A percentile compares a stretch with the other conserved stretches of the same genome.
phyloP scores from a whole-genome alignment of 202 grass and related monocot species.

The Schoenoplectus tabernaemontani region DNA sequence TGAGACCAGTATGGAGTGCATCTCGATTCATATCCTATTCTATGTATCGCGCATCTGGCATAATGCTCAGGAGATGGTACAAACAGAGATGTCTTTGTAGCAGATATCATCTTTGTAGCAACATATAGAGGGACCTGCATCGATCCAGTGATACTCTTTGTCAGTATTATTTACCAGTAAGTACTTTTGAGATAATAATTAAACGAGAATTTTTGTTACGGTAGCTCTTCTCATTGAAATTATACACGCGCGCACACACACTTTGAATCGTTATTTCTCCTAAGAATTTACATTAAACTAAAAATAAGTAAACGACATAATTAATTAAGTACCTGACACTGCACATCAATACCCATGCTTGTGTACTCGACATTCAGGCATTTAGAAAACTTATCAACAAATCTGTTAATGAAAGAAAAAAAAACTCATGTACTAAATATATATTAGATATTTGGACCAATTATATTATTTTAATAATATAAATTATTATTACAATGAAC shows the following conservation, averaged over 20 bases:
- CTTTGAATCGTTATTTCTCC: too few relatives aligned
- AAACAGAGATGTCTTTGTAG: conserved; percentile 38
- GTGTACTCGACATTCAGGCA: conserved; percentile 55
- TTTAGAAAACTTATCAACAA: conserved; percentile 54
- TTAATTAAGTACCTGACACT: conserved; percentile 82
- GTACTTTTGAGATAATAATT: too few relatives aligned
- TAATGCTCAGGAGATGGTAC: conserved; percentile 51
- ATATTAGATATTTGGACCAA: background rate
- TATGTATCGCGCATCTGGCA: conserved; percentile 26
- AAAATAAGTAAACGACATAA: background rate
- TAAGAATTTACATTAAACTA: background rate
- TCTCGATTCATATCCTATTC: conserved; percentile 45
- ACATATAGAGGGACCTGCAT: conserved; percentile 72
- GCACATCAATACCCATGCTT: conserved; percentile 47
- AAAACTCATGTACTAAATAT: background rate
- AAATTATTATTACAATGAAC: too few relatives aligned
- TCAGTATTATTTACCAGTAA: too few relatives aligned
- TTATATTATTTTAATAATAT: too few relatives aligned
- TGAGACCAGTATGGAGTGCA: conserved; percentile 79
- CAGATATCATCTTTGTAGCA: conserved; percentile 60
- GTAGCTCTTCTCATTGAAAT: too few relatives aligned
- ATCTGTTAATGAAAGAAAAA: conserved; percentile 29
- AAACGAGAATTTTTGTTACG: too few relatives aligned
- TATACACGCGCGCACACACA: too few relatives aligned
- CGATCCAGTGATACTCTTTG: too few relatives aligned